Conservation (phyloP, 2,329 filamentous ascomycete species). For the Harringtonia aguacate region DNA sequence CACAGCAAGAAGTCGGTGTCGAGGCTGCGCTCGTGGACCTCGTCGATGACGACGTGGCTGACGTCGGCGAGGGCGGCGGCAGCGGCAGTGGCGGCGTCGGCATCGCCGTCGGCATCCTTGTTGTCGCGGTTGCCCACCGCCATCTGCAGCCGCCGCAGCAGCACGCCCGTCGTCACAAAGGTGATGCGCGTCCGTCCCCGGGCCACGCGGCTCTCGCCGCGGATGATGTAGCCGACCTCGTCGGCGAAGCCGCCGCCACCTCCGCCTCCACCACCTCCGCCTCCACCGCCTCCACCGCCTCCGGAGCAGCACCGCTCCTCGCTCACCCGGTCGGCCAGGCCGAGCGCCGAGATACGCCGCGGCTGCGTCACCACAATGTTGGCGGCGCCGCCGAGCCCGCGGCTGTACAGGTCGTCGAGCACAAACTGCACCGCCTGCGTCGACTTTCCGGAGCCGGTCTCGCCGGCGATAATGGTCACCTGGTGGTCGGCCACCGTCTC, state of each 20-base stretch:
- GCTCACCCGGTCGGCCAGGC: constrained; percentile 86
- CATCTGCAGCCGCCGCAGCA: constrained; percentile 83
- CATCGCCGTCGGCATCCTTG: too few relatives aligned
- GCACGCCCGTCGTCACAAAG: constrained; percentile 90
- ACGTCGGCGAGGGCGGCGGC: constrained; percentile 76
- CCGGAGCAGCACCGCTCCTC: constrained; percentile 89
- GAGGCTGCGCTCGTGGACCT: constrained; percentile 90
- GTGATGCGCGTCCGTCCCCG: constrained; percentile 68
- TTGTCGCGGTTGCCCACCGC: too few relatives aligned
- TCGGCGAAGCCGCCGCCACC: constrained; percentile 64
- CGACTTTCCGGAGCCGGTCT: constrained; percentile 94
- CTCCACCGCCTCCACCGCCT: too few relatives aligned
- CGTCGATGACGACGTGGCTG: constrained; percentile 90
- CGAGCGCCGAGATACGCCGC: constrained; percentile 84
- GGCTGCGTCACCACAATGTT: constrained; percentile 97
- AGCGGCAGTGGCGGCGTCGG: constrained; percentile 74
- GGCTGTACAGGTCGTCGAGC: constrained; percentile 76
- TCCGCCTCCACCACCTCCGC: too few relatives aligned
- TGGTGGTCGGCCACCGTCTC: constrained; percentile 64
- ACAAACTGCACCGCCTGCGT: constrained; percentile 96
- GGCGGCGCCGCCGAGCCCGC: constrained; percentile 61
- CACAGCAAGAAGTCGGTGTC: constrained; percentile 93
- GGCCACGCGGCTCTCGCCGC: constrained; percentile 74
- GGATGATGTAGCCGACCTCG: constrained; percentile 85
- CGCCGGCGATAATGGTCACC: constrained; percentile 92